Evolutionary conservation across 768 basidiomycete genomes (phyloP), one percentile per base, ranked within the genome.

Genomic region (Infundibulicybe gibba): DNA sequence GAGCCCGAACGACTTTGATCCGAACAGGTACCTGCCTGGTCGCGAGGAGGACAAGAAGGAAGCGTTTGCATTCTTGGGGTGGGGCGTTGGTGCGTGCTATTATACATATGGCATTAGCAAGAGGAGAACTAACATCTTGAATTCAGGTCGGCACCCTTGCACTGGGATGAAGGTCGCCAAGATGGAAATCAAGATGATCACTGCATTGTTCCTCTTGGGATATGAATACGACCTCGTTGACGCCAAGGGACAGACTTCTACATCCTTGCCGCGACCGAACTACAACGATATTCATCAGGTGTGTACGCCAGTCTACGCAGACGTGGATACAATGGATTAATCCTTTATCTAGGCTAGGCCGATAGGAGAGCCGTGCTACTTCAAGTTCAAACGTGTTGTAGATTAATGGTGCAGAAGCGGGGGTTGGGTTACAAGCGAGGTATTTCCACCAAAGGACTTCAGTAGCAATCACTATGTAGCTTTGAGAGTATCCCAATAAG

Each of bases 151-250:
- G 5, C 70, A 71, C 49, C 66, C 67, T 2, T 72, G 71, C 42
- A 48, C 57, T 15, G 71, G 71, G 11, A 68, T 69, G 62, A 62
- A 61, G 47, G 47, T 69, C 8, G 70, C 70, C 6, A 72, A 70
- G 47, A 51, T 72, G 5, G 67, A 71, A 44, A 62, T 72, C 25
- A 72, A 72, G 43, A 38, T 67, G 4, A 60, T 69, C 21, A 44
- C 68, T 12, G 64, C 68, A 1, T 48, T 70, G 6, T 52, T 72
- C 6, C 52, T 71, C 11, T 48, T 60, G 2, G 61, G 61, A 1
- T 72, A 60, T 47, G 66, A 71, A 1, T 69, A 61, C 17, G 62
- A 64, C 8, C 44, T 67, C 11, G 66, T 72, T 6, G 67, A 72
- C 45, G 46, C 39, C 1, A 33, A 68, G 69, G 6, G 58, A 60